Evolutionary conservation across 345 rosid species (phyloP).

Genomic region (Erucastrum elatum): DNA sequence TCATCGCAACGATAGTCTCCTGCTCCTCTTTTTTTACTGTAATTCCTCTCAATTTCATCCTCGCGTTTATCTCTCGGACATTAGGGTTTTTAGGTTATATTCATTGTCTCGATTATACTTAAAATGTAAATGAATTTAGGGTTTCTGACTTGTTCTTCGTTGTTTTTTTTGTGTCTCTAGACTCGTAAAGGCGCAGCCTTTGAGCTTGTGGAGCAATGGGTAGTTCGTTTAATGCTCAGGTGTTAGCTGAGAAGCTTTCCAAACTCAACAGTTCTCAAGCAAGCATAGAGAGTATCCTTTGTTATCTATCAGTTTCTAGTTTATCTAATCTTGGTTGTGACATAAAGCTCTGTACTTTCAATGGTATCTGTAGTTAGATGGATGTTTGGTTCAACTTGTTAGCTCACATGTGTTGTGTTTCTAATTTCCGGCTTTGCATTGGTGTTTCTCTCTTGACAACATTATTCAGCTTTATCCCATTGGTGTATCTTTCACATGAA

Average conservation of each 20-base stretch:
- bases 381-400: no score
- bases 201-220: conserved; percentile 52
- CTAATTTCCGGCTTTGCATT: not conserved
- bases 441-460: conserved; percentile 23
- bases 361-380: no score
- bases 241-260: conserved; percentile 82
- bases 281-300: conserved; percentile 99
- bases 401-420: not conserved
- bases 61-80: not conserved
- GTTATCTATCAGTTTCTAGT: not conserved
- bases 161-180: conserved; percentile 33
- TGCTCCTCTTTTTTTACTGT: conserved; percentile 10
- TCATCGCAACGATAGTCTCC: conserved; percentile 7
- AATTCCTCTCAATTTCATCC: not conserved
- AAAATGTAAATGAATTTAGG: not conserved
- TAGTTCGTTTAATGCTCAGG: conserved; percentile 86
- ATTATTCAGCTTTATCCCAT: conserved; percentile 75
- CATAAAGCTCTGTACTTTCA: conserved; percentile 20
- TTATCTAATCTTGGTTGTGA: not conserved
- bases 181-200: conserved; percentile 24
- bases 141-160: conserved; percentile 25
- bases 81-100: conserved; percentile 16
- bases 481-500: conserved; percentile 99
- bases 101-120: conserved; percentile 1
- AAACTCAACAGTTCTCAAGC: conserved; percentile 92